A percentile compares a stretch with the other conserved stretches of the same genome.
These are phyloP conservation scores for Apiotrichum sp. DNA, from an alignment of 1,284 basidiomycete genomes.

Conservation along the genomic window DNA sequence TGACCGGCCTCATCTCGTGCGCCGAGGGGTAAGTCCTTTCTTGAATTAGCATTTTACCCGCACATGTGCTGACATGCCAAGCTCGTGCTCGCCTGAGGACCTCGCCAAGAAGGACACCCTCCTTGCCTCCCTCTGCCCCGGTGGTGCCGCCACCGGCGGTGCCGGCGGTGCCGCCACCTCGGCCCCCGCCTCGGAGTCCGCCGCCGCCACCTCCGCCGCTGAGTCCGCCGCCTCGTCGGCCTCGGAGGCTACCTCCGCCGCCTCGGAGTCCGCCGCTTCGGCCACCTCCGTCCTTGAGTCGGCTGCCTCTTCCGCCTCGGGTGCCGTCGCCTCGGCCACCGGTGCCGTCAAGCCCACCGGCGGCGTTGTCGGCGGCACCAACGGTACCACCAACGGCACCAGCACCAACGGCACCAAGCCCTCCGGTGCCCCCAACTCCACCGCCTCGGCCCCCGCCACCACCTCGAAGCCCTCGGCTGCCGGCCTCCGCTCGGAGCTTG, in stretches of 20 bases:
- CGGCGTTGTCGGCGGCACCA: not conserved
- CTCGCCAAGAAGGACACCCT: not conserved
- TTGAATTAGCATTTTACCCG: too few species aligned
- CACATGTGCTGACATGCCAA: too few species aligned
- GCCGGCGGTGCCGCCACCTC: not conserved
- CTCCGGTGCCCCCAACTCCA: not conserved
- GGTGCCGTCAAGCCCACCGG: not conserved
- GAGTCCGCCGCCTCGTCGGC: not conserved
- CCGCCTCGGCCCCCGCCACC: not conserved
- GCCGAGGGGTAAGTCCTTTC: too few species aligned
- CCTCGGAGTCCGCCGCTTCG: not conserved
- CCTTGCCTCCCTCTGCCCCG: not conserved
- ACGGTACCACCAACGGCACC: too few species aligned
- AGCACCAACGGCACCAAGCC: not conserved
- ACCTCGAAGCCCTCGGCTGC: too few species aligned
- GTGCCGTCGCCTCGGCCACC: too few species aligned
- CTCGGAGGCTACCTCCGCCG: too few species aligned
- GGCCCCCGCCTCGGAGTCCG: not conserved
- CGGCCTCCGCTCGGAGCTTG: too few species aligned
- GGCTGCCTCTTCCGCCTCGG: not conserved
- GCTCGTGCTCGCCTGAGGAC: not conserved
- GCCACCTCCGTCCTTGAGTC: not conserved
- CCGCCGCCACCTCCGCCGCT: not conserved
- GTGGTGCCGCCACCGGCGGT: not conserved
- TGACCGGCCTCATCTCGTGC: constrained; percentile 30